Evolutionary conservation across 2,329 filamentous ascomycete species (phyloP).

Genomic region (Aurifilum marmelostoma): DNA sequence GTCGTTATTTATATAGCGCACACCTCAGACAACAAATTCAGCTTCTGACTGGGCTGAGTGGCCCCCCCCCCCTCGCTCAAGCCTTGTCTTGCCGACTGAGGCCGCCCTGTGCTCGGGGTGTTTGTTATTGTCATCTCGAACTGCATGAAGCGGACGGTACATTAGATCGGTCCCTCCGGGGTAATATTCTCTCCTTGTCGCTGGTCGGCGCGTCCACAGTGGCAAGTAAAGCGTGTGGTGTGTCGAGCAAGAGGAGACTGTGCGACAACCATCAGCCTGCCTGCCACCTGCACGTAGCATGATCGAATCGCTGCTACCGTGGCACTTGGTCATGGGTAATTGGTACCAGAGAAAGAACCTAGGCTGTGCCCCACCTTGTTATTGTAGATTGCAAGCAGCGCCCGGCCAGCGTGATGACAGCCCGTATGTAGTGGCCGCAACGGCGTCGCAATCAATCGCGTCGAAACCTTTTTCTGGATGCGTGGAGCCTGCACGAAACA

Average conservation of each 20-base stretch:
- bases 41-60: background rate
- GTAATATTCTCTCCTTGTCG: background rate
- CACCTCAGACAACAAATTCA: background rate
- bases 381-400: background rate
- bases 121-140: background rate
- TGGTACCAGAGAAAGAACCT: too few species aligned
- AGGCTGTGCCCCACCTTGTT: background rate
- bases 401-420: background rate
- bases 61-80: background rate
- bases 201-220: background rate
- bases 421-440: background rate
- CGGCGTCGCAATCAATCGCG: background rate
- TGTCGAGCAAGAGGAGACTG: background rate
- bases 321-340: too few species aligned
- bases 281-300: background rate
- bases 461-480: background rate
- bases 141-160: background rate
- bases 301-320: background rate
- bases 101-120: background rate
- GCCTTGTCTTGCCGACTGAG: background rate
- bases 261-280: too few species aligned
- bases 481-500: background rate
- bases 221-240: too few species aligned
- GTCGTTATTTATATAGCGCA: background rate
- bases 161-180: background rate